A percentile compares a stretch with the other conserved stretches of the same genome.
Evolutionary conservation across 768 basidiomycete species (phyloP).

Genomic region (Dacryopinax spathularia): DNA sequence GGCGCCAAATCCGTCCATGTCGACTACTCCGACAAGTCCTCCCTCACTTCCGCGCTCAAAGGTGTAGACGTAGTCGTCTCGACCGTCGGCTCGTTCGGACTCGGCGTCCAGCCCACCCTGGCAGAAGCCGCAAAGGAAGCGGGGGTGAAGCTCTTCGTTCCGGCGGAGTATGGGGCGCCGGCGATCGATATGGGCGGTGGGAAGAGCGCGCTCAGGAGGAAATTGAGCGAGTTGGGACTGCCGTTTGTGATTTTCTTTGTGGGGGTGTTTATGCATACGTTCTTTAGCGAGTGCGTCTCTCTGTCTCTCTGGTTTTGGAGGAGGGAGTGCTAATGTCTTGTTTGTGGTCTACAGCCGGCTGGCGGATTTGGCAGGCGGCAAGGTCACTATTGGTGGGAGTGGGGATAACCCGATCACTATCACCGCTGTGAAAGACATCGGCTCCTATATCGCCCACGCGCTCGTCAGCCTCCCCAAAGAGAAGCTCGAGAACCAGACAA

Average conservation of each 20-base stretch:
- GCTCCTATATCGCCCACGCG: background rate
- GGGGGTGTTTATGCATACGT: background rate
- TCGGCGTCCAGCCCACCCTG: background rate
- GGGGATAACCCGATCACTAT: background rate
- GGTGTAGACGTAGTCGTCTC: conserved; percentile 9
- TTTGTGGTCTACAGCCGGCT: background rate
- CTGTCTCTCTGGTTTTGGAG: background rate
- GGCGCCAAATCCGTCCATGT: background rate
- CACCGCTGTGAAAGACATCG: background rate
- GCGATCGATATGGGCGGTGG: background rate
- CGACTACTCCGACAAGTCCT: background rate
- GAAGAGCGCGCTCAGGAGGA: background rate
- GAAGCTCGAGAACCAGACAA: background rate
- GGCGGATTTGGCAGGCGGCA: background rate
- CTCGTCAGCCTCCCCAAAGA: background rate
- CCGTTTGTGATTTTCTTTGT: background rate
- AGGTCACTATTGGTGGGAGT: background rate
- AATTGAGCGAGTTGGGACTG: background rate
- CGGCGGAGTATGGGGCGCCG: background rate
- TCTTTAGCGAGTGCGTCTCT: background rate
- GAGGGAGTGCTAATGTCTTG: background rate
- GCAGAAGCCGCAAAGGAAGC: conserved; percentile 1
- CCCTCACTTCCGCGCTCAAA: background rate
- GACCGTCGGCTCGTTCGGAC: background rate
- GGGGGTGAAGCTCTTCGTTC: conserved; percentile 11